Percentiles rank a stretch among this genome's conserved stretches.
phyloP scores from a whole-genome alignment of 2,329 filamentous ascomycete species.

The Xylaria sp. region DNA sequence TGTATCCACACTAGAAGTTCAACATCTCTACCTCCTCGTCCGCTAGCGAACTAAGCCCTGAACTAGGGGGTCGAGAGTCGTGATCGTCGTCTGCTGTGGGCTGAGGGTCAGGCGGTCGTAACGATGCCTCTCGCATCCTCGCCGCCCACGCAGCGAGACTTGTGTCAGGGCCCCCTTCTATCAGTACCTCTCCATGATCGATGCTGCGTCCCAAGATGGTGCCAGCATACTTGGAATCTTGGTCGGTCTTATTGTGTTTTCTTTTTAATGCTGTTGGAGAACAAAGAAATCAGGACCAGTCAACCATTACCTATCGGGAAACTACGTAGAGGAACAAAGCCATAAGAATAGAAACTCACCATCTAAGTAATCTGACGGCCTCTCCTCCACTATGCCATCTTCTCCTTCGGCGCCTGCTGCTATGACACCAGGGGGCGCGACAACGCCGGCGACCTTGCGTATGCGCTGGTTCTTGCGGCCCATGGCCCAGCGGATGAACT shows the following conservation, averaged over 20 bases:
- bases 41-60: conserved; percentile 67
- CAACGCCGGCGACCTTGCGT: conserved; percentile 79
- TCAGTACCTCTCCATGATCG: conserved; percentile 76
- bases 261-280: conserved; percentile 77
- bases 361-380: conserved; percentile 73
- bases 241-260: conserved; percentile 89
- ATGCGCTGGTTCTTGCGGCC: conserved; percentile 83
- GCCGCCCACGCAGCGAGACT: conserved; percentile 75
- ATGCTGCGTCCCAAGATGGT: conserved; percentile 81
- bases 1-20: conserved; percentile 39
- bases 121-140: conserved; percentile 51
- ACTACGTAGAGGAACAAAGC: not conserved
- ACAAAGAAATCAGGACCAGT: not conserved
- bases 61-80: conserved; percentile 62
- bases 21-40: conserved; percentile 59
- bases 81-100: conserved; percentile 41
- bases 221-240: conserved; percentile 86
- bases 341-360: conserved; percentile 57
- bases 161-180: conserved; percentile 79
- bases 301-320: not conserved
- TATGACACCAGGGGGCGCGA: conserved; percentile 49
- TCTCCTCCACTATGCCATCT: conserved; percentile 62
- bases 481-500: conserved; percentile 82
- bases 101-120: conserved; percentile 46
- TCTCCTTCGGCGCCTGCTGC: conserved; percentile 53